phyloP scores from a whole-genome alignment of 2,329 filamentous ascomycete species.

The Penicillium polonicum region DNA sequence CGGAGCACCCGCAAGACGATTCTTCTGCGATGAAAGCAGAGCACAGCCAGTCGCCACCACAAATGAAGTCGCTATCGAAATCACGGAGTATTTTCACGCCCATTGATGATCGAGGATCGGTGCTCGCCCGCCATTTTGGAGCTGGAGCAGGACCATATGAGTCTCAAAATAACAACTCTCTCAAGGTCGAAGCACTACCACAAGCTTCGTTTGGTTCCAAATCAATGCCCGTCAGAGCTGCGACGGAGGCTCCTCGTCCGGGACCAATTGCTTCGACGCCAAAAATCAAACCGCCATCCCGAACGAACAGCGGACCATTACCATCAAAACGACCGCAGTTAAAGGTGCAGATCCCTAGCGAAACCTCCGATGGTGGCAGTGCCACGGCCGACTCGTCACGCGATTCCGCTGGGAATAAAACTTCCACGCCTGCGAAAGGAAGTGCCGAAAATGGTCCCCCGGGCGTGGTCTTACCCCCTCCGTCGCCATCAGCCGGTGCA shows the following conservation, averaged over 20 bases:
- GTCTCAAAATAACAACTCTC: constrained; percentile 43
- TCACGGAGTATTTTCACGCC: constrained; percentile 95
- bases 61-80: constrained; percentile 67
- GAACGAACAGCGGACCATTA: constrained; percentile 72
- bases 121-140: constrained; percentile 79
- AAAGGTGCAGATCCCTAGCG: constrained; percentile 93
- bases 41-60: constrained; percentile 46
- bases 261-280: constrained; percentile 63
- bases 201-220: constrained; percentile 54
- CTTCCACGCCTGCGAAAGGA: constrained; percentile 57
- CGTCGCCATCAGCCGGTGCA: constrained; percentile 83
- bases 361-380: constrained; percentile 72
- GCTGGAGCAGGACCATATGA: constrained; percentile 59
- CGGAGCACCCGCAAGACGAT: constrained; percentile 57
- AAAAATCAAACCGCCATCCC: constrained; percentile 70
- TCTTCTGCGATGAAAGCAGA: constrained; percentile 44
- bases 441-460: constrained; percentile 58
- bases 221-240: constrained; percentile 59
- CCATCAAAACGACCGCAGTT: constrained; percentile 73
- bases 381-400: constrained; percentile 70
- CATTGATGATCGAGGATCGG: constrained; percentile 87
- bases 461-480: constrained; percentile 81
- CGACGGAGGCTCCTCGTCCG: constrained; percentile 45
- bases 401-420: constrained; percentile 60
- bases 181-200: constrained; percentile 35